Evolutionary conservation across 352 stramenopile species (phyloP), one percentile per base, ranked within the genome.

Genomic region (Pythium dissotocum): DNA sequence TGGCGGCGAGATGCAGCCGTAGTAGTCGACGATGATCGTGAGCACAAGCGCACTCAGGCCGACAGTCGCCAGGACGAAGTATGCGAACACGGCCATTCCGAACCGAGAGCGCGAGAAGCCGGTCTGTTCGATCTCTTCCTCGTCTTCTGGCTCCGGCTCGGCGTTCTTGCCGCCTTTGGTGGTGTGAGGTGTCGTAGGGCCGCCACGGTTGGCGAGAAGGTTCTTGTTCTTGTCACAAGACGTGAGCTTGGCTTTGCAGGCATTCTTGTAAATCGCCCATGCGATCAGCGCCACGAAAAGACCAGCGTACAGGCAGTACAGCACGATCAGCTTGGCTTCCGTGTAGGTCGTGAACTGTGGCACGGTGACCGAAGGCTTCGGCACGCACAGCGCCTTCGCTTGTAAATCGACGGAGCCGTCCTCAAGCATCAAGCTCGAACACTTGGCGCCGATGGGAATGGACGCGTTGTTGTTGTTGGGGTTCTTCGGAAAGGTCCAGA

Each of bases 381-480:
- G 63, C 10, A 52, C 54, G 61, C 81, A 90, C 13, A 64, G 54
- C 9, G 59, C 69, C 46, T 78, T 67, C 1, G 69, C 62, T 1
- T 56, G 72, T 3, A 63, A 28, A 26, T 76, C 71, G 4, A 85
- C 74, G 0, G 35, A n/a, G 6, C 78, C 80, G 59, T 84, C 69
- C 4, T 69, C 55, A 48, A 79, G 67, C 78, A 85, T 87, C 48
- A 88, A 64, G 35, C 74, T 82, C 4, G 3, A 65, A 70, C 81
- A 91, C 35, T 69, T 70, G 10, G 80, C 83, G 9, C 80, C 82
- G 63, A 87, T 72, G 6, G 83, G 83, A 65, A 90, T 68, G 68
- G 80, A 84, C 21, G 80, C 81, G 55, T 91, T 91, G 77, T 88
- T 91, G 72, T 91, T 91, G 59, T 74, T 71, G 30, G 80, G 73